Conservation (phyloP, 331 rosid genomes). For the Telfairia occidentalis region DNA sequence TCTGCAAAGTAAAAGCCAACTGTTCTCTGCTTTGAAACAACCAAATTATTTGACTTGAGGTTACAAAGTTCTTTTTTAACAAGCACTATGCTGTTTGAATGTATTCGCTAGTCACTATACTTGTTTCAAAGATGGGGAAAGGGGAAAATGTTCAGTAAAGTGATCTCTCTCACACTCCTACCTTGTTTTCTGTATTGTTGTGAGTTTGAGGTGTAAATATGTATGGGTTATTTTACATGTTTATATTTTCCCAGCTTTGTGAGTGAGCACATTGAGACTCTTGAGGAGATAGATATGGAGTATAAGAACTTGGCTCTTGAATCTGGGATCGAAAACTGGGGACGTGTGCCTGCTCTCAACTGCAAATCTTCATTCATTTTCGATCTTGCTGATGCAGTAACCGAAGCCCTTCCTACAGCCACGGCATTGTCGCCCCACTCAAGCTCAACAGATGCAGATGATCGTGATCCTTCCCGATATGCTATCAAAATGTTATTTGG, state of each 20-base stretch:
- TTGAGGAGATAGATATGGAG: constrained; percentile 98
- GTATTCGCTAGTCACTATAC: neutral
- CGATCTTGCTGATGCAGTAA: constrained; percentile 86
- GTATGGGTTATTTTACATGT: neutral
- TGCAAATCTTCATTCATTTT: constrained; percentile 70
- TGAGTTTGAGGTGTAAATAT: neutral
- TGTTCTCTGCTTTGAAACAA: neutral
- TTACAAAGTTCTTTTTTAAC: neutral
- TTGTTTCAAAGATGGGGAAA: neutral
- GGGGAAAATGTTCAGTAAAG: neutral
- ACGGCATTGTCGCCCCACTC: constrained; percentile 38
- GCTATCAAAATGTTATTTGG: constrained; percentile 63
- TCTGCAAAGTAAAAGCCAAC: neutral
- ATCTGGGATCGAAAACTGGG: constrained; percentile 92
- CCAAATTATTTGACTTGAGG: neutral
- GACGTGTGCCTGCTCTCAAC: constrained; percentile 98
- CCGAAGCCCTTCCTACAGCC: constrained; percentile 86
- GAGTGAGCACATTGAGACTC: constrained; percentile 97
- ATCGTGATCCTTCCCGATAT: constrained; percentile 34
- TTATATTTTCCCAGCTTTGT: constrained; percentile 59
- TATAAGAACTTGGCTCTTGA: constrained; percentile 87
- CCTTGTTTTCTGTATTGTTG: neutral
- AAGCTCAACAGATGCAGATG: constrained; percentile 35
- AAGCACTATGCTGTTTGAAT: neutral
- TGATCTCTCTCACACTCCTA: neutral